phyloP scores from a whole-genome alignment of 805 yeast genomes.

The Zygoascus bituminiphila region DNA sequence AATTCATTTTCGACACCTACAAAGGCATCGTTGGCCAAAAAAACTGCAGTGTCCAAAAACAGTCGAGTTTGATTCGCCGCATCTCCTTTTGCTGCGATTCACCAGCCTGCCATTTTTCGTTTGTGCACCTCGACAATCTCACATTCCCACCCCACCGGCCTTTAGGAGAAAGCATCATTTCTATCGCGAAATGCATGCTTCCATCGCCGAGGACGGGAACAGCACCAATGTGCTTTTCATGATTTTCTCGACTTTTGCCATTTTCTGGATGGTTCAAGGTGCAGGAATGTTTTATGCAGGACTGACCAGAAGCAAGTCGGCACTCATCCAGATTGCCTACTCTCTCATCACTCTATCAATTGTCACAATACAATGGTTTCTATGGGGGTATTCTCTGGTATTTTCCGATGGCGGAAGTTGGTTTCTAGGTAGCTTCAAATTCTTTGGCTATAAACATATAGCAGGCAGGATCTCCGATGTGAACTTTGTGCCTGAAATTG shows the following conservation, averaged over 20 bases:
- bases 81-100: no score
- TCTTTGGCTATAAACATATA: slow-evolving; percentile 45
- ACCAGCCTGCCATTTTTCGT: background rate
- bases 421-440: slow-evolving; percentile 48
- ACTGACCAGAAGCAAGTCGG: slow-evolving; percentile 56
- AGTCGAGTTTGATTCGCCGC: background rate
- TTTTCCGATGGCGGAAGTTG: slow-evolving; percentile 34
- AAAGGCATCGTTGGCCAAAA: background rate
- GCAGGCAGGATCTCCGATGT: slow-evolving; percentile 35
- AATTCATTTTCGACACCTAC: background rate
- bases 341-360: slow-evolving; percentile 53
- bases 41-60: background rate
- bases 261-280: slow-evolving; percentile 17
- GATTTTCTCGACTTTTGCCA: slow-evolving; percentile 17
- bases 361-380: slow-evolving; percentile 59
- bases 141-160: background rate
- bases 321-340: slow-evolving; percentile 56
- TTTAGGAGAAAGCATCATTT: background rate
- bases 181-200: background rate
- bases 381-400: slow-evolving; percentile 59
- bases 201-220: background rate
- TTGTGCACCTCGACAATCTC: background rate
- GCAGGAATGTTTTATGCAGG: slow-evolving; percentile 62
- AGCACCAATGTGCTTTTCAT: slow-evolving; percentile 12
- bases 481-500: slow-evolving; percentile 33